phyloP scores from a whole-genome alignment of 2,329 filamentous ascomycete species.

The Fusarium gaditjirri region DNA sequence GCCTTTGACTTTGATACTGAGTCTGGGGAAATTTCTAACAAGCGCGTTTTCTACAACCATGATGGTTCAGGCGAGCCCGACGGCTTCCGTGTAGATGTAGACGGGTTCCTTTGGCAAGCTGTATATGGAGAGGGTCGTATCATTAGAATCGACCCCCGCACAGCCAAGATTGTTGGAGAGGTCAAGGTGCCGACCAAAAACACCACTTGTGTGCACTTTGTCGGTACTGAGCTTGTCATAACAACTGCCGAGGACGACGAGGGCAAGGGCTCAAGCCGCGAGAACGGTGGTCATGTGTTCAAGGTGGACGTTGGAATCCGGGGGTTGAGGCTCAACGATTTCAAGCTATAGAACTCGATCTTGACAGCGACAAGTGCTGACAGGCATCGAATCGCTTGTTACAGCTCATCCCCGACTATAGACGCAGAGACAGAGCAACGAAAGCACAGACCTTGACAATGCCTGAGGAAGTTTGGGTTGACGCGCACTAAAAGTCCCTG shows the following conservation, averaged over 20 bases:
- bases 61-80: conserved; percentile 76
- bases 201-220: conserved; percentile 84
- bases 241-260: conserved; percentile 79
- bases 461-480: conserved; percentile 6
- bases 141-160: conserved; percentile 72
- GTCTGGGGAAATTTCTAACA: conserved; percentile 74
- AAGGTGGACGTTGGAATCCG: conserved; percentile 78
- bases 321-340: conserved; percentile 72
- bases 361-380: neutral
- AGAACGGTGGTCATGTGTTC: conserved; percentile 77
- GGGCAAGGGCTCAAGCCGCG: conserved; percentile 69
- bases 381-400: neutral
- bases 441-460: conserved; percentile 30
- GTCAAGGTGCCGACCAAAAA: conserved; percentile 80
- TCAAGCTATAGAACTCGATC: conserved; percentile 58
- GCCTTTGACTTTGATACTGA: conserved; percentile 76
- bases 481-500: neutral
- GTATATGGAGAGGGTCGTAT: conserved; percentile 84
- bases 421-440: neutral
- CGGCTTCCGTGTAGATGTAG: conserved; percentile 83
- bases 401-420: conserved; percentile 1
- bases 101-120: conserved; percentile 90
- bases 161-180: conserved; percentile 78
- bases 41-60: conserved; percentile 78
- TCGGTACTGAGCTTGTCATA: conserved; percentile 79